Evolutionary conservation across 2,329 filamentous ascomycete species (phyloP), one percentile per base, ranked within the genome.

Genomic region (Kalaharituber pfeilii): DNA sequence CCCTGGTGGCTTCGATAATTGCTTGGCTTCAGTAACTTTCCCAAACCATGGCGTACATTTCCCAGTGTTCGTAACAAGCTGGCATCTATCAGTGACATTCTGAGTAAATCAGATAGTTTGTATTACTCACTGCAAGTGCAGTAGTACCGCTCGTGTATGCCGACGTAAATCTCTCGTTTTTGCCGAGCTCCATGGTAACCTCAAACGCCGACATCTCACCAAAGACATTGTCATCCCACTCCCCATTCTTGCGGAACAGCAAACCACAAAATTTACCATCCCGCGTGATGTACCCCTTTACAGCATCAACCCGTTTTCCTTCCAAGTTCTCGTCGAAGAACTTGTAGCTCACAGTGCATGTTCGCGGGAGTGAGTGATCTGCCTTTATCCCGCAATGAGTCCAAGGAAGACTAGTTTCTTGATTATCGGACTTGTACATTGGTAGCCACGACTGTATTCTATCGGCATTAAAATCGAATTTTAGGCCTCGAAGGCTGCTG

Each of bases 1-100:
- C 11, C 55, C 26, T 7, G 50, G 22, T 13, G 3, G 36, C 42
- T 33, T 20, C 13, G 26, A 29, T 8, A n/a, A 39, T 26, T 53
- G 30, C 25, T 30, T 36, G 24, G 42, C n/a, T 26, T 44, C 39
- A n/a, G n/a, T n/a, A n/a, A n/a, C n/a, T n/a, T n/a, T n/a, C 25
- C 59, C 59, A 52, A 61, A 59, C 58, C 56, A 61, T 42, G 59
- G 59, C 5, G 58, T 59, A 25, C 54, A 57, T 30, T 55, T 53
- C 33, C 57, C 55, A 18, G 42, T 45, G 33, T 49, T 57, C 5
- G 59, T 61, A 22, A 52, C 60, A 42, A 61, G 56, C 59, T 60
- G 53, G 28, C 13, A 13, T 30, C n/a, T 44, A 39, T 57, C 24
- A 57, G 59, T 24, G 8, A 36, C 22, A 33, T 25, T 30, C 29